These are phyloP conservation scores for Hypoxylon sp. DNA, from an alignment of 2,329 filamentous ascomycete genomes.

Conservation along the genomic window DNA sequence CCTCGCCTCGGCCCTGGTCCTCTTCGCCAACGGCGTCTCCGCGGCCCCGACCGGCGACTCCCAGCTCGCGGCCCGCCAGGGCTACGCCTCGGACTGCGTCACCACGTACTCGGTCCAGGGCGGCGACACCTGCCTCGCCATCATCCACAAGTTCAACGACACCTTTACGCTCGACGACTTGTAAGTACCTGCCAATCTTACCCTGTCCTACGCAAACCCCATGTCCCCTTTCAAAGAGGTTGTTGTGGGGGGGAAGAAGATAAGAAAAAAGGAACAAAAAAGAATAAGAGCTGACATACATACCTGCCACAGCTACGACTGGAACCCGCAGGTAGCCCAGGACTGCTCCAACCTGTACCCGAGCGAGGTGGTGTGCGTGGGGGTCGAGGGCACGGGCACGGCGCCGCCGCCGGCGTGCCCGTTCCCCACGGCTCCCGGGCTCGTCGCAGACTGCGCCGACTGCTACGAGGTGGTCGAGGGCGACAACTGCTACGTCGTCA, in stretches of 20 bases:
- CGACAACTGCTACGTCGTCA: slow-evolving; percentile 34
- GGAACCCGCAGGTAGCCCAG: slow-evolving; percentile 26
- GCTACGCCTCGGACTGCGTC: slow-evolving; percentile 36
- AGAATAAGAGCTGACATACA: neutral
- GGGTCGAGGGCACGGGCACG: slow-evolving; percentile 1
- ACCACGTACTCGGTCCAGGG: slow-evolving; percentile 35
- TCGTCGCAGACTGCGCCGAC: slow-evolving; percentile 32
- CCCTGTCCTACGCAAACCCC: neutral
- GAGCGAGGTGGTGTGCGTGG: slow-evolving; percentile 37
- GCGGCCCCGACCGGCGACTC: slow-evolving; percentile 25
- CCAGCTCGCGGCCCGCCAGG: slow-evolving; percentile 36
- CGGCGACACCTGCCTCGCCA: slow-evolving; percentile 36
- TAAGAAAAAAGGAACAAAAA: neutral
- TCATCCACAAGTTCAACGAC: slow-evolving; percentile 45
- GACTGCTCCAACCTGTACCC: slow-evolving; percentile 37
- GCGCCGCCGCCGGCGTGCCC: slow-evolving; percentile 28
- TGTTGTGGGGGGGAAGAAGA: no score
- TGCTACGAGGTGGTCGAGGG: slow-evolving; percentile 38
- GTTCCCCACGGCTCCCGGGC: slow-evolving; percentile 25
- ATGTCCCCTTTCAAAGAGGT: no score
- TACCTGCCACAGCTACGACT: slow-evolving; percentile 22
- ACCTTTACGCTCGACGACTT: slow-evolving; percentile 34
- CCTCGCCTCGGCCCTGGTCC: slow-evolving; percentile 25
- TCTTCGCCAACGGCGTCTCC: slow-evolving; percentile 29
- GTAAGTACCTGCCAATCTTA: slow-evolving; percentile 24